These are phyloP conservation scores for Nigrospora osmanthi DNA, from an alignment of 2,329 filamentous ascomycete species.

Conservation along the genomic window DNA sequence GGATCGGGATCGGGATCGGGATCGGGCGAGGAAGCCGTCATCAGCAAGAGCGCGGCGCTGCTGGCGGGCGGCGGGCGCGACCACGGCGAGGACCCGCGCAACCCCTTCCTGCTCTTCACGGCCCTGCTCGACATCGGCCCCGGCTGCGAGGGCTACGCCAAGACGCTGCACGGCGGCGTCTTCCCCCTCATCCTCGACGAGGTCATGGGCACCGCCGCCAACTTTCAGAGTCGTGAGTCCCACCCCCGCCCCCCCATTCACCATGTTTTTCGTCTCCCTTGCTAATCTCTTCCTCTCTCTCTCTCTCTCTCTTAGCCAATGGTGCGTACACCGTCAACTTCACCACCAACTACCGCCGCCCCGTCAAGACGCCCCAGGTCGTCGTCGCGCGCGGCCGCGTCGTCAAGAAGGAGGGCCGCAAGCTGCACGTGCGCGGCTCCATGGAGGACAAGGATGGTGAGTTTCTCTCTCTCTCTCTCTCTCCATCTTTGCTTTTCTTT, in stretches of 20 bases:
- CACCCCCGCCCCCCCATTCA: too few species aligned
- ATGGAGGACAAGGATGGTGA: constrained; percentile 19
- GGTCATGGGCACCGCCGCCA: constrained; percentile 21
- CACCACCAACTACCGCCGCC: constrained; percentile 15
- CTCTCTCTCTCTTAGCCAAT: too few species aligned
- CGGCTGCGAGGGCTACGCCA: constrained; percentile 15
- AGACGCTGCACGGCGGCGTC: constrained; percentile 18
- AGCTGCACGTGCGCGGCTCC: constrained; percentile 12
- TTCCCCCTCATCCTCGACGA: constrained; percentile 20
- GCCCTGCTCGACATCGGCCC: constrained; percentile 15
- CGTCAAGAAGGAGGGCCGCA: constrained; percentile 16
- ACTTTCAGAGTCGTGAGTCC: constrained; percentile 14
- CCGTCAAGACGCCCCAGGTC: constrained; percentile 15
- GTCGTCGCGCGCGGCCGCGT: constrained; percentile 16
- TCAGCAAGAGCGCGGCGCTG: constrained; percentile 5
- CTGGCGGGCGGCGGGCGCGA: constrained; percentile 9
- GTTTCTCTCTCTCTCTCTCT: not conserved
- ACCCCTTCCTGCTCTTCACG: constrained; percentile 17
- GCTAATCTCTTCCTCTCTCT: too few species aligned
- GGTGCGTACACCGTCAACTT: constrained; percentile 17
- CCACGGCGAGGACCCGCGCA: constrained; percentile 12
- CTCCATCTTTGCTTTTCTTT: not conserved
- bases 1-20: too few species aligned
- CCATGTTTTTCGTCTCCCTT: too few species aligned
- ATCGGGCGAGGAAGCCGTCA: too few species aligned